Conservation (phyloP, 2,329 filamentous ascomycete genomes). For the Blumeria graminis region DNA sequence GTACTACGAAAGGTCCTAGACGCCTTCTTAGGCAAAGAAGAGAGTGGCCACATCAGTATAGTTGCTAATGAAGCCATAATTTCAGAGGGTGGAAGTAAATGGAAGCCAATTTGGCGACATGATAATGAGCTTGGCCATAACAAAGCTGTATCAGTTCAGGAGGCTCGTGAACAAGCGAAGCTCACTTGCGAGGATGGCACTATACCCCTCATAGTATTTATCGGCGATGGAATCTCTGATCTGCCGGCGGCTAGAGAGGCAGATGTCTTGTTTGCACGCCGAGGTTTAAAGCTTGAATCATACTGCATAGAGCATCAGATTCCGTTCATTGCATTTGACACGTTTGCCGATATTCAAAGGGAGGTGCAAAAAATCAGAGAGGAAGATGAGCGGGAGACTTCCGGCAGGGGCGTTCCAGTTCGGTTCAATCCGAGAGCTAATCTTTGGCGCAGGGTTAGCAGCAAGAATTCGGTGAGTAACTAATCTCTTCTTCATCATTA, state of each 20-base stretch:
- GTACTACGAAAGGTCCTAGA: constrained; percentile 36
- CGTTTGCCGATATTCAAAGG: constrained; percentile 38
- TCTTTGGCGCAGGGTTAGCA: constrained; percentile 38
- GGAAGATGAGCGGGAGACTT: constrained; percentile 35
- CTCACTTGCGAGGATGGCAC: constrained; percentile 32
- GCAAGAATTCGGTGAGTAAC: constrained; percentile 23
- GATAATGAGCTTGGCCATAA: constrained; percentile 41
- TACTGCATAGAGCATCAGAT: constrained; percentile 40
- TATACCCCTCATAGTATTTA: constrained; percentile 42
- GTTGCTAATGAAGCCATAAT: constrained; percentile 44
- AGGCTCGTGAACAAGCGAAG: constrained; percentile 30
- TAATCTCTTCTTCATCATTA: neutral
- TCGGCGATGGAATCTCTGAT: constrained; percentile 45
- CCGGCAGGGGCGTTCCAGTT: constrained; percentile 31
- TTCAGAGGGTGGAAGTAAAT: constrained; percentile 28
- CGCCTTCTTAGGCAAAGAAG: constrained; percentile 36
- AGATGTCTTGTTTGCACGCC: constrained; percentile 41
- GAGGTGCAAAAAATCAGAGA: constrained; percentile 32
- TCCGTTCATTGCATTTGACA: constrained; percentile 36
- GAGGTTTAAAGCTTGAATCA: constrained; percentile 39
- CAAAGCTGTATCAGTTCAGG: constrained; percentile 38
- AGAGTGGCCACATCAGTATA: constrained; percentile 34
- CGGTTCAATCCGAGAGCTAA: constrained; percentile 45
- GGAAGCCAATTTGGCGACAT: constrained; percentile 44
- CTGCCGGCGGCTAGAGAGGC: constrained; percentile 39